A percentile compares a stretch with the other conserved stretches of the same genome.
phyloP scores from a whole-genome alignment of 2,329 filamentous ascomycete genomes.

The Paraphoma chrysanthemicola region DNA sequence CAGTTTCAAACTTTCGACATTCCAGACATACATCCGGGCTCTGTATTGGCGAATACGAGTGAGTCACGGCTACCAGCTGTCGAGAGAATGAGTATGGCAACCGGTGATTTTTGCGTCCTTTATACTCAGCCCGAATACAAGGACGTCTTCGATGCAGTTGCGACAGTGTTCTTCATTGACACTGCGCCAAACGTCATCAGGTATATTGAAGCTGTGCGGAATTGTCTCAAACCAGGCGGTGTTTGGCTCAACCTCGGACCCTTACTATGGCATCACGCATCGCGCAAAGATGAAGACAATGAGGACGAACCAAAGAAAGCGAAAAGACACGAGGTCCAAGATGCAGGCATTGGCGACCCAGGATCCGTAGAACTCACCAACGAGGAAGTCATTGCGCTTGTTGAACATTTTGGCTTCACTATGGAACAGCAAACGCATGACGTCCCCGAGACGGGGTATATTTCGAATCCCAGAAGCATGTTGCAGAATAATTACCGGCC shows the following conservation, averaged over 20 bases:
- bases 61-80: conserved; percentile 40
- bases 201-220: conserved; percentile 82
- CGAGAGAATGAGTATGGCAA: conserved; percentile 88
- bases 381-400: conserved; percentile 81
- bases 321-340: conserved; percentile 20
- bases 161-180: conserved; percentile 95
- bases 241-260: conserved; percentile 90
- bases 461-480: conserved; percentile 86
- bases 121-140: conserved; percentile 72
- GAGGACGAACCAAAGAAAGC: conserved; percentile 9
- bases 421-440: conserved; percentile 67
- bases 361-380: conserved; percentile 90
- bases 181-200: conserved; percentile 92
- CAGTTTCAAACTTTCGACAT: conserved; percentile 78
- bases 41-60: conserved; percentile 36
- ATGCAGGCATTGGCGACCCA: conserved; percentile 79
- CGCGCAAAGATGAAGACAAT: conserved; percentile 52
- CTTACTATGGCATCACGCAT: conserved; percentile 94
- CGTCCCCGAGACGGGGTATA: conserved; percentile 78
- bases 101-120: conserved; percentile 89
- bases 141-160: conserved; percentile 77
- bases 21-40: conserved; percentile 71
- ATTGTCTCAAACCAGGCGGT: conserved; percentile 79
- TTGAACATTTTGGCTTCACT: conserved; percentile 77
- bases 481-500: conserved; percentile 81